Evolutionary conservation across 2,329 filamentous ascomycete species (phyloP).

Genomic region (Pseudocercospora pini-densiflorae): DNA sequence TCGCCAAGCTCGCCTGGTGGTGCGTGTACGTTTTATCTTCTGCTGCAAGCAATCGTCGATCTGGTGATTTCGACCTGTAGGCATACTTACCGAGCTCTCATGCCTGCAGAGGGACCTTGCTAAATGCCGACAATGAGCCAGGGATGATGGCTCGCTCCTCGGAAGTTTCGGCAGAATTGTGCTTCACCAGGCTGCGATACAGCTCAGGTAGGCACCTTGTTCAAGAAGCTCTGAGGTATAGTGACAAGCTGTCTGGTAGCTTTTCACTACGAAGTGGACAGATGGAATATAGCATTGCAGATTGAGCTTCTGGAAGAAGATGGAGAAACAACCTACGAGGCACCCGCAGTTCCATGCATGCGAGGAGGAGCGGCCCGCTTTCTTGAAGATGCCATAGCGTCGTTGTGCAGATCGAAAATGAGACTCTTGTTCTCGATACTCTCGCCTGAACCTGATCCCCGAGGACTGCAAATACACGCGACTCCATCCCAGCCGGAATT

Average conservation of each 20-base stretch:
- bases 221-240: background rate
- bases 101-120: background rate
- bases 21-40: background rate
- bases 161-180: conserved; percentile 7
- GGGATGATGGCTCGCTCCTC: background rate
- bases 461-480: background rate
- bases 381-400: background rate
- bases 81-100: conserved; percentile 1
- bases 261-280: too few species aligned
- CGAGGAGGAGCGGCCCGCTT: background rate
- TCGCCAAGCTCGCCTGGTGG: background rate
- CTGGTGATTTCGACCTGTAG: conserved; percentile 1
- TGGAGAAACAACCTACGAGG: too few species aligned
- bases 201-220: background rate
- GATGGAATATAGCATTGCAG: too few species aligned
- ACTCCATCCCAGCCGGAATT: conserved; percentile 3
- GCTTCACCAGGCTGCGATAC: background rate
- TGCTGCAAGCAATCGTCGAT: conserved; percentile 9
- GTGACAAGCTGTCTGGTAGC: too few species aligned
- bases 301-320: too few species aligned
- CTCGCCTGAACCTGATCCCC: conserved; percentile 7
- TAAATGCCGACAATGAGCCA: background rate
- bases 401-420: background rate
- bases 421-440: background rate
- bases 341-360: background rate